Conservation (phyloP, 2,329 filamentous ascomycete species). For the Fusarium tupiense region DNA sequence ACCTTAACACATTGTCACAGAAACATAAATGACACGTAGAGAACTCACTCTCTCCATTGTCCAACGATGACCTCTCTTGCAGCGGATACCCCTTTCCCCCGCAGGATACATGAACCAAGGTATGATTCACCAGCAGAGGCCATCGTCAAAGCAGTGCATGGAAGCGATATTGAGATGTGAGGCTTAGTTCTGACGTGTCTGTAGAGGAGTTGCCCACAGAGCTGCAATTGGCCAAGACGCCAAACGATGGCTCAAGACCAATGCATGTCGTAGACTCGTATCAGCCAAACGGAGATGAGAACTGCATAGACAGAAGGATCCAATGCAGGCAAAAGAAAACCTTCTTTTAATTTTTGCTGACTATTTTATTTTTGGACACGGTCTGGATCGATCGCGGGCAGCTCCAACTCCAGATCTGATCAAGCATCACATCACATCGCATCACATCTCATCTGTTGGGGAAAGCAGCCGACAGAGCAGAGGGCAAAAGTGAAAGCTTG, state of each 20-base stretch:
- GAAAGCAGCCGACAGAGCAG: neutral
- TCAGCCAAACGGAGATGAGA: slow-evolving; percentile 5
- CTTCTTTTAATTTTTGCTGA: neutral
- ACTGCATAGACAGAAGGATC: neutral
- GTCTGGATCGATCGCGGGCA: slow-evolving; percentile 28
- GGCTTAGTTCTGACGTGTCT: slow-evolving; percentile 34
- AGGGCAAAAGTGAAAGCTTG: neutral
- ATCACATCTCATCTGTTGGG: neutral
- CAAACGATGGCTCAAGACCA: slow-evolving; percentile 10
- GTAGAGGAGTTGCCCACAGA: slow-evolving; percentile 6
- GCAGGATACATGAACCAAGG: slow-evolving; percentile 7
- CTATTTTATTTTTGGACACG: slow-evolving; percentile 26
- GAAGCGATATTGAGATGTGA: slow-evolving; percentile 30
- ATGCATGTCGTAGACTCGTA: neutral
- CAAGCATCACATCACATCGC: neutral
- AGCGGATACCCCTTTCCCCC: slow-evolving; percentile 4
- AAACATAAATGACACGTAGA: neutral
- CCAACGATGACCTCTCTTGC: neutral
- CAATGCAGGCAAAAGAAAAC: neutral
- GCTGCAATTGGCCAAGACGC: slow-evolving; percentile 15
- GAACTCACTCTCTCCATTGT: neutral
- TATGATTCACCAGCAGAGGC: neutral
- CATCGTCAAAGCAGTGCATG: slow-evolving; percentile 14
- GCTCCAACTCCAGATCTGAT: slow-evolving; percentile 22
- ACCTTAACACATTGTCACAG: neutral